Evolutionary conservation across 345 rosid species (phyloP).

Genomic region (Euphorbia pulcherrima): DNA sequence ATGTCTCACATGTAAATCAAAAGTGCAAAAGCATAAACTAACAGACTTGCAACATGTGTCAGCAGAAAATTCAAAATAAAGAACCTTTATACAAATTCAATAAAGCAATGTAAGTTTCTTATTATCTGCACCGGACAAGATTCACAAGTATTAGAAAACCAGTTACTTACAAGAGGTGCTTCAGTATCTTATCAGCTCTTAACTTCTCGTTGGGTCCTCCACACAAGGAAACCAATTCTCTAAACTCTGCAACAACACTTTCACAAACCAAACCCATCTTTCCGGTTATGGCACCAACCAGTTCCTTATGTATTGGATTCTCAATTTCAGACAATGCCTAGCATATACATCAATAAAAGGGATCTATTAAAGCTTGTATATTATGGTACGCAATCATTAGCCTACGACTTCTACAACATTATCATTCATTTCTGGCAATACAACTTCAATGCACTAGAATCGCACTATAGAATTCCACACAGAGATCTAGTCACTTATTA

Average conservation of each 20-base stretch:
- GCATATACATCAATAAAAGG: constrained; percentile 3
- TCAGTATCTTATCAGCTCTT: constrained; percentile 61
- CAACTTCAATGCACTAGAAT: neutral
- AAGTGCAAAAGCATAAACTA: no score
- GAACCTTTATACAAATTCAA: neutral
- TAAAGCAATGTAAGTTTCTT: neutral
- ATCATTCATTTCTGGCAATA: neutral
- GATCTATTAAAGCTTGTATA: neutral
- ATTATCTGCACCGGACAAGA: neutral
- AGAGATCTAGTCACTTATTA: neutral
- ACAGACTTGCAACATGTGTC: neutral
- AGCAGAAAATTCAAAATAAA: neutral
- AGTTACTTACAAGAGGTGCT: constrained; percentile 52
- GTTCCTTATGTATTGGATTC: constrained; percentile 46
- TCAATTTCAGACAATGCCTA: constrained; percentile 68
- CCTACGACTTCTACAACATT: neutral
- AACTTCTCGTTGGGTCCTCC: constrained; percentile 71
- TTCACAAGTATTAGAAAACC: neutral
- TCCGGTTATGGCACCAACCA: constrained; percentile 37
- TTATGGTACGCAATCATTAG: neutral
- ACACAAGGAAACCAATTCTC: constrained; percentile 59
- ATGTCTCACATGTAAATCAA: no score
- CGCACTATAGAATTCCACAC: neutral
- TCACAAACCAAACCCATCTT: constrained; percentile 60
- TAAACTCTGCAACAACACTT: constrained; percentile 59